Base-by-base conservation (phyloP, 345 rosid genomes). In the Durio zibethinus region DNA sequence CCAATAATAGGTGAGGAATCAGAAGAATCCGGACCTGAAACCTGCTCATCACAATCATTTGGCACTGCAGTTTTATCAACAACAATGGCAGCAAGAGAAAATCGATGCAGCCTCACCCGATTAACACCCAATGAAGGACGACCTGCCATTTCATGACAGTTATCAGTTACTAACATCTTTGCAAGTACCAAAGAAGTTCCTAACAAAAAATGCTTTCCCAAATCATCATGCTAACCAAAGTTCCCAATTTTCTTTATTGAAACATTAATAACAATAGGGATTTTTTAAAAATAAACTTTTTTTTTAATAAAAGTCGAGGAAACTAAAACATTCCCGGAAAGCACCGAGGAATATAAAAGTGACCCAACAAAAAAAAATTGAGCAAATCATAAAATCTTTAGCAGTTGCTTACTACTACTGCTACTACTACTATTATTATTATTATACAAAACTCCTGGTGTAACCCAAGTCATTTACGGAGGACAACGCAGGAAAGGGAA, bases 21-120 rank as follows among this genome's bases (percentile, higher is more conserved):
- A 11, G 5, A 18, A 61, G 68, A 74, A 52, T 35, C 45, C 7
- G 20, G 18, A 35, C 29, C n/a, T 10, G 56, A 43, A 38, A 29
- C 52, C 20, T 61, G 36, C 71, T 62, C 47, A 48, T 50, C 68
- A 31, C 12, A 75, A 75, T 75, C 56, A 31, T 42, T 62, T 43
- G 78, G 57, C 78, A 47, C 11, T 0, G 47, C 31, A 60, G 45
- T 75, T 45, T 27, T 75, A 27, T 75, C 78, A 47, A 60, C 78
- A 47, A 45, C 48, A 75, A 61, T 27, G 10, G 57, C 59, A 45
- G 45, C 60, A 62, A 62, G 10, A 47, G 70, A 27, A 45, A 47
- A 18, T 23, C 59, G 25, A 40, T 4, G 40, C 59, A 10, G 29
- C 40, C 60, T 61, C 45, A 20, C 45, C 45, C 10, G 45, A 27